Evolutionary conservation across 306 rosid species (phyloP).

Genomic region (Inga laurina): DNA sequence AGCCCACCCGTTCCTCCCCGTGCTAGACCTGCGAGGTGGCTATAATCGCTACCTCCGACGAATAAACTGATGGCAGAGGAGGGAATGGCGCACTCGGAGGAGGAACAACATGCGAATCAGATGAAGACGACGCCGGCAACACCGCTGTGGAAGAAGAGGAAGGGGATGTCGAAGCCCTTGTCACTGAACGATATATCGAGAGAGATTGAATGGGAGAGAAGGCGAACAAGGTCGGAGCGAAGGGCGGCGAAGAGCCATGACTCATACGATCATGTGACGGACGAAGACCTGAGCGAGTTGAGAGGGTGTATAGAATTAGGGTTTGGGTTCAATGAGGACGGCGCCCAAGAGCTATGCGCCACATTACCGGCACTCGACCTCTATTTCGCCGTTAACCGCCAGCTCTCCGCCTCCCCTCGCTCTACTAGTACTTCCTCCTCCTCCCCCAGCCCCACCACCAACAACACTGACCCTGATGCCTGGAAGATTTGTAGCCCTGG

Average conservation of each 20-base stretch:
- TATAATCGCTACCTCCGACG: constrained; percentile 24
- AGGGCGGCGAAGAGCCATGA: constrained; percentile 29
- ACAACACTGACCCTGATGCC: constrained; percentile 50
- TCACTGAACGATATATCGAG: constrained; percentile 61
- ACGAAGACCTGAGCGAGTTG: constrained; percentile 80
- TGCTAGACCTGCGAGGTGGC: constrained; percentile 30
- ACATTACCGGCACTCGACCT: constrained; percentile 96
- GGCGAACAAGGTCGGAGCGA: constrained; percentile 51
- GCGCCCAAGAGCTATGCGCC: constrained; percentile 62
- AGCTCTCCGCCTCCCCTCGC: constrained; percentile 61
- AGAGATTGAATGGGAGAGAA: constrained; percentile 83
- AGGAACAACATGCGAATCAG: constrained; percentile 44
- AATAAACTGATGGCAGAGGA: constrained; percentile 12
- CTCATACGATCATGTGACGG: constrained; percentile 48
- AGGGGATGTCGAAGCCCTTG: constrained; percentile 52
- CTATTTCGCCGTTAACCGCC: constrained; percentile 84
- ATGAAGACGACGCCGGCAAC: constrained; percentile 47
- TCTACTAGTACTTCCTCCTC: constrained; percentile 41
- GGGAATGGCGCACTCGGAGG: constrained; percentile 24
- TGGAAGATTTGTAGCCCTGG: constrained; percentile 97
- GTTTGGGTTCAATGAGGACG: constrained; percentile 93
- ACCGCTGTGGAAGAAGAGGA: constrained; percentile 41
- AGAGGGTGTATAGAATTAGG: constrained; percentile 90
- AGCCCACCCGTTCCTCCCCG: background rate
- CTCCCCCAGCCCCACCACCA: constrained; percentile 49